phyloP scores from a whole-genome alignment of 345 rosid genomes.

The Eucalyptus cloeziana region DNA sequence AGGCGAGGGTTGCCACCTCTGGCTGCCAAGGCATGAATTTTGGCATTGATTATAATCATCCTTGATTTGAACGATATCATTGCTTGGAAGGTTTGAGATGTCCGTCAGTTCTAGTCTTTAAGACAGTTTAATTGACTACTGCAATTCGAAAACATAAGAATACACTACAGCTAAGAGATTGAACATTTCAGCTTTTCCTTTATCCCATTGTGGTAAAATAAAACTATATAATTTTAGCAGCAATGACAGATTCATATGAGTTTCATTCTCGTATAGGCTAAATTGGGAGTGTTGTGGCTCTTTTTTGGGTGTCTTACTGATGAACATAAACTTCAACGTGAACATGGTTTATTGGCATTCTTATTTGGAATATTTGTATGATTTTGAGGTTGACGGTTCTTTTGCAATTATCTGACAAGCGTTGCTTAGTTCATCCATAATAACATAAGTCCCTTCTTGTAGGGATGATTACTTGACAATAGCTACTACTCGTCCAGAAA shows the following conservation, averaged over 20 bases:
- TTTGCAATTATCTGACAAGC: background rate
- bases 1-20: background rate
- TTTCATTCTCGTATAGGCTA: background rate
- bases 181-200: background rate
- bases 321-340: background rate
- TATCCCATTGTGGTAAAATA: background rate
- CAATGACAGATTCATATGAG: background rate
- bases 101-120: background rate
- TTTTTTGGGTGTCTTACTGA: background rate
- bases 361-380: background rate
- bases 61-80: background rate
- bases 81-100: background rate
- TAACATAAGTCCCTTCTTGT: background rate
- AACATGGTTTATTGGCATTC: background rate
- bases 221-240: background rate
- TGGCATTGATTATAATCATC: background rate
- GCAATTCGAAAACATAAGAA: background rate
- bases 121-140: background rate
- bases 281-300: background rate
- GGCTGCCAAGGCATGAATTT: background rate
- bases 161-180: background rate
- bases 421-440: background rate
- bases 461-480: constrained; percentile 83
- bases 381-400: background rate
- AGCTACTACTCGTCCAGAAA: constrained; percentile 98